Base-by-base conservation (phyloP, 208 protist species). In the Acanthamoeba sp. region DNA sequence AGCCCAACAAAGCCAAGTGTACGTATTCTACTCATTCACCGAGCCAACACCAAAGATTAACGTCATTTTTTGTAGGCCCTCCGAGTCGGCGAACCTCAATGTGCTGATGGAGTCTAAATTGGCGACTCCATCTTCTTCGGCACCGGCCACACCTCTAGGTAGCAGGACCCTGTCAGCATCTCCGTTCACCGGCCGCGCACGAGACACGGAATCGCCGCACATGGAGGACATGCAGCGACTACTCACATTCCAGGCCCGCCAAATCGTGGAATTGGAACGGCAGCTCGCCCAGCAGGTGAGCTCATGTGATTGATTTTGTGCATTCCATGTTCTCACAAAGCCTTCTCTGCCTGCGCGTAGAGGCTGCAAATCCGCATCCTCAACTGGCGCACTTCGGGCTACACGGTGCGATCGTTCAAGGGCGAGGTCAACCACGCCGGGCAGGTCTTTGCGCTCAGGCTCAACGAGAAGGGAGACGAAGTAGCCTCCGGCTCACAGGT, bases 201-300 rank as follows among this genome's bases (percentile, higher is more conserved):
- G 36, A 12, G 42, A 73, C 20, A 50, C 36, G 38, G 85, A 91
- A 38, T 55, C 52, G 48, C 55, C 36, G 6, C 24, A 48, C 0
- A 36, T 78, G 32, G 85, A 91, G 40, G 85, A 91, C 52, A 64
- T 91, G 40, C 85, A 91, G 59, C 85, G 62, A 27, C 57, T 91
- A 9, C 40, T 91, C 59, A 91, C 85, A 2, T 91, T 91, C 62
- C 85, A 91, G 40, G 85, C 85, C 10, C 52, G 85, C 9, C 85
- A 91, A 29, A 91, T 91, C 24, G 85, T 91, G 38, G 85, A 91
- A 73, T 16, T 91, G 40, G 85, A 91, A 73, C 32, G 85, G 14
- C 85, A 91, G 57, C 85, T 91, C 66, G 38, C 85, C 29, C 85
- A 91, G 85, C 85, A 91, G 85, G 85, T 91, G 29, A 84, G 18